Conservation (phyloP, 1,284 basidiomycete species). For the Phellinidium pouzarii region DNA sequence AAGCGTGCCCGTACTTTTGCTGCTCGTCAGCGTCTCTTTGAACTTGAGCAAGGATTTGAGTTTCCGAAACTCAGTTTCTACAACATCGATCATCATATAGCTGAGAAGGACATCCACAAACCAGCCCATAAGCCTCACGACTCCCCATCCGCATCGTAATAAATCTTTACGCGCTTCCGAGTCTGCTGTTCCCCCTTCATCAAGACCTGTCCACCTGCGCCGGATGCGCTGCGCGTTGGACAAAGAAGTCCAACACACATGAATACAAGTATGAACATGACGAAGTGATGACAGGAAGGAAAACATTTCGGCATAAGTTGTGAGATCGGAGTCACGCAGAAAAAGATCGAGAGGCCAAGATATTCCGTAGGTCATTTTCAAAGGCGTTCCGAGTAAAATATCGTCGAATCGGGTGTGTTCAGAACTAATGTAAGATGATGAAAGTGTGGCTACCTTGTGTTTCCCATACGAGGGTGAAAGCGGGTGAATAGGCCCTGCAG, state of each 20-base stretch:
- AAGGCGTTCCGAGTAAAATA: slow-evolving; percentile 71
- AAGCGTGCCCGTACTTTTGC: slow-evolving; percentile 1
- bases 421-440: slow-evolving; percentile 26
- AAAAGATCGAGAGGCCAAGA: slow-evolving; percentile 88
- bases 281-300: slow-evolving; percentile 79
- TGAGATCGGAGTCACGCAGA: slow-evolving; percentile 68
- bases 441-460: slow-evolving; percentile 28
- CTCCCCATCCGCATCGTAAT: slow-evolving; percentile 77
- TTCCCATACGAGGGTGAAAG: slow-evolving; percentile 61
- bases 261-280: slow-evolving; percentile 73
- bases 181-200: slow-evolving; percentile 80
- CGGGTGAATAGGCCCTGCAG: slow-evolving; percentile 71
- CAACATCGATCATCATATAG: slow-evolving; percentile 85
- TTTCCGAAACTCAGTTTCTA: slow-evolving; percentile 75
- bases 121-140: slow-evolving; percentile 84
- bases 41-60: slow-evolving; percentile 51
- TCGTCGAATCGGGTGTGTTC: slow-evolving; percentile 59
- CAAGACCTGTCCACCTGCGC: slow-evolving; percentile 77
- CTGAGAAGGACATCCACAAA: slow-evolving; percentile 78
- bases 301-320: slow-evolving; percentile 72
- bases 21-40: background rate
- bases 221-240: slow-evolving; percentile 78
- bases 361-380: slow-evolving; percentile 62
- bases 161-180: slow-evolving; percentile 55
- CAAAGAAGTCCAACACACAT: slow-evolving; percentile 76